Base-by-base conservation (phyloP, 352 stramenopile species). In the Globisporangium nodosum region DNA sequence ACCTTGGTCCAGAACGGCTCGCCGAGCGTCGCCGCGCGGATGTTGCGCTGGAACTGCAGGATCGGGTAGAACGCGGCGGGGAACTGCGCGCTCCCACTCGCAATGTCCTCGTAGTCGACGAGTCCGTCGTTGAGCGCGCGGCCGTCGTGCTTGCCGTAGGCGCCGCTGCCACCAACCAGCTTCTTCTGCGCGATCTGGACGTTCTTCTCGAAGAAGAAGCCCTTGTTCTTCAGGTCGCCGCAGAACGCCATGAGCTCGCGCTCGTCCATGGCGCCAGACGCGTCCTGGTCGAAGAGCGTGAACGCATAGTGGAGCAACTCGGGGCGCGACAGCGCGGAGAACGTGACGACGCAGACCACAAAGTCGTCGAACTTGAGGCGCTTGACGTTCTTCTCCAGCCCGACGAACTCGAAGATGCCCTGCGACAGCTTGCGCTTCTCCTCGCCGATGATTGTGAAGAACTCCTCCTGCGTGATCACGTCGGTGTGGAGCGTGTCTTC, bases 301-400 rank as follows among this genome's bases (percentile, higher is more conserved):
- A 90, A 90, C n/a, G 75, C 78, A 48, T 84, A 90, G 39, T 83
- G 66, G 5, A 88, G 52, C 8, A 90, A 49, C 43, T 90, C 80
- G 8, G 61, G 69, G 1, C 72, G 78, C 9, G 78, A 76, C 30
- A 79, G 68, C 20, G 70, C 60, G 0, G 80, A 67, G 21, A 90
- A 68, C 1, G 76, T 87, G 4, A 69, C 72, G 45, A 83, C 63
- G 43, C 73, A 88, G 7, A 81, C 24, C 39, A 88, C 72, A 37
- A 87, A 90, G 21, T 87, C 65, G 54, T 90, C 77, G 20, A 90
- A 88, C 31, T 51, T 75, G 46, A 90, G 60, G 1, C 62, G 57
- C 52, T 66, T 58, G 7, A 70, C 62, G 33, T 61, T 54, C 3
- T 62, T 51, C 20, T 37, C 46, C 30, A 88, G 61, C 0, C 70